These are phyloP conservation scores for Dissoconium aciculare DNA, from an alignment of 2,329 filamentous ascomycete species.

Conservation along the genomic window DNA sequence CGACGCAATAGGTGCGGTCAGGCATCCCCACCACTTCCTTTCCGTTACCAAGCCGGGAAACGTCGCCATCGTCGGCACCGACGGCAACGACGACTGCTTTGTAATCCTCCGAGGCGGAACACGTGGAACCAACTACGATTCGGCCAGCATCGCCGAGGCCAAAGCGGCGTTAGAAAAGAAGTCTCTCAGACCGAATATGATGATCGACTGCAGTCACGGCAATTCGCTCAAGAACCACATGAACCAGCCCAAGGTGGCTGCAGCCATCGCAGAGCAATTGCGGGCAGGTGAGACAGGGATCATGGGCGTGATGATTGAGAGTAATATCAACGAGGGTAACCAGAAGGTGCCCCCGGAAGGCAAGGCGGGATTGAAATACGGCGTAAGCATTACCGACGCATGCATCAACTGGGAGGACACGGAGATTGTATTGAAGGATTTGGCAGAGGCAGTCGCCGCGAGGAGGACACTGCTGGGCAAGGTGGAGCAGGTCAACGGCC, in stretches of 20 bases:
- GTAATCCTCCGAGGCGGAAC: slow-evolving; percentile 87
- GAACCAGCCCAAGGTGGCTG: slow-evolving; percentile 91
- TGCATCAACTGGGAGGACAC: slow-evolving; percentile 94
- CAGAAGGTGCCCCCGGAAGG: slow-evolving; percentile 88
- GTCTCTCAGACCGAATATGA: slow-evolving; percentile 57
- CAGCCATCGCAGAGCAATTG: slow-evolving; percentile 68
- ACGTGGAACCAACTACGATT: slow-evolving; percentile 86
- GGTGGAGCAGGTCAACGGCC: slow-evolving; percentile 17
- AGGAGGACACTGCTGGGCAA: slow-evolving; percentile 41
- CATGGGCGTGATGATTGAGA: slow-evolving; percentile 98
- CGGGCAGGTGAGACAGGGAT: slow-evolving; percentile 68
- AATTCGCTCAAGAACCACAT: slow-evolving; percentile 77
- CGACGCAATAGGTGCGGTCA: slow-evolving; percentile 86
- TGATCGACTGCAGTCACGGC: slow-evolving; percentile 97
- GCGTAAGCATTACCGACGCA: slow-evolving; percentile 92
- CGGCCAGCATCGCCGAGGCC: slow-evolving; percentile 66
- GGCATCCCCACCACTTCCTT: slow-evolving; percentile 88
- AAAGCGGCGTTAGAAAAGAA: slow-evolving; percentile 65
- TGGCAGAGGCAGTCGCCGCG: slow-evolving; percentile 67
- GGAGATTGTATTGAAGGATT: slow-evolving; percentile 55
- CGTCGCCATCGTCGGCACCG: slow-evolving; percentile 84
- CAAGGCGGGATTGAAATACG: slow-evolving; percentile 72
- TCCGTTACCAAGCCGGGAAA: slow-evolving; percentile 94
- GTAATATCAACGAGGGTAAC: slow-evolving; percentile 82
- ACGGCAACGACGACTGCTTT: slow-evolving; percentile 93